Base-by-base conservation (phyloP, 495 filamentous ascomycete species). In the Lophiostoma macrostomum region DNA sequence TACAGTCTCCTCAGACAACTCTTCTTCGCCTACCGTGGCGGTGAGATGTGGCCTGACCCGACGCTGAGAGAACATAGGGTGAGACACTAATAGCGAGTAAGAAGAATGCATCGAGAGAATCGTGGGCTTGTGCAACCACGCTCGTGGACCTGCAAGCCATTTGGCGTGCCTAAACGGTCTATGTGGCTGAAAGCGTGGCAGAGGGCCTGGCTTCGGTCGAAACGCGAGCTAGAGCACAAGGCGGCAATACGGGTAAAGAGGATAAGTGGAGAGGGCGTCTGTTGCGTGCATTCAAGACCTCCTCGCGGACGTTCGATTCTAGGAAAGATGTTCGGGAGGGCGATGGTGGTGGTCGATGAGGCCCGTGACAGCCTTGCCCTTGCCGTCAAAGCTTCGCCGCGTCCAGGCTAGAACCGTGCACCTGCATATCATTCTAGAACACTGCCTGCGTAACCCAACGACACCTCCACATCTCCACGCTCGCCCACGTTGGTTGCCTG, bases 11-110 rank as follows among this genome's bases (percentile, higher is more conserved):
- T 8, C 7, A 7, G 7, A 7, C 7, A 32, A 8, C 29, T n/a
- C 29, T 7, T 8, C 29, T n/a, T 7, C n/a, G 7, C n/a, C 29
- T 32, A n/a, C 7, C 29, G 24, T 43, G 39, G 24, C 39, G 18
- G 20, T 7, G 7, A 43, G 39, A 43, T 43, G 39, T 14, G 29
- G 39, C 39, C 10, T 13, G 18, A 24, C 8, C 23, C 10, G 39
- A 22, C 12, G 24, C 20, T 28, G 39, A 28, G 19, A 22, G 25
- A 6, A n/a, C 10, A 41, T 10, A 19, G 38, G 38, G 38, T 22
- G 25, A 19, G 11, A 10, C 6, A 41, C 29, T 25, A 43, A 43
- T 43, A 43, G 39, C 16, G 20, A 43, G 39, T 20, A 43, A 43
- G 29, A 27, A 25, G n/a, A n/a, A n/a, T 43, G 39, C 14, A 28